Evolutionary conservation across 1,284 basidiomycete genomes (phyloP), one percentile per base, ranked within the genome.

Genomic region (Papiliotrema flavescens): DNA sequence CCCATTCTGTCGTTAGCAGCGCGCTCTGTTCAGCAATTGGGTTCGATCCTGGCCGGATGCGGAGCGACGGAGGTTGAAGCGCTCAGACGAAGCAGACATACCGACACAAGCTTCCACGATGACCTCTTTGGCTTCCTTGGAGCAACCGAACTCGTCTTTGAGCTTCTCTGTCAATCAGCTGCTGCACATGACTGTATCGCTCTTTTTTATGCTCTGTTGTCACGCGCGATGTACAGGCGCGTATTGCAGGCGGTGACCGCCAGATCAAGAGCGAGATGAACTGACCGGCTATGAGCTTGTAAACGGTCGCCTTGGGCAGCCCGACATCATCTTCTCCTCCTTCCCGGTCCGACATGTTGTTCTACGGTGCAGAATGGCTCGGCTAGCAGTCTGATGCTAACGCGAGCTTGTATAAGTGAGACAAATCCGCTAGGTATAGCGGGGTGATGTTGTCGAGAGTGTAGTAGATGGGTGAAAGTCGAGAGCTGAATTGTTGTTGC

Each of bases 51-150:
- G n/a, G n/a, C n/a, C n/a, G n/a, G n/a, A n/a, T n/a, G n/a, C n/a
- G n/a, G n/a, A n/a, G n/a, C n/a, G n/a, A n/a, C n/a, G n/a, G 19
- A 19, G 40, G 19, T 13, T 14, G 11, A 46, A 41, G 23, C 34
- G 24, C 34, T 26, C 22, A 49, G 22, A 20, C 23, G 24, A 20
- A 40, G 36, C 19, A n/a, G 20, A 71, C 77, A 82, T 79, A 93
- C 92, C 93, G 83, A 97, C 91, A 83, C 95, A 98, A 73, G 93
- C 97, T 78, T 98, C 93, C 75, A 95, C 93, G 48, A 98, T 87
- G 55, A 98, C 79, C 80, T 98, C 95, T 68, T 93, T 86, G 55
- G 94, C 95, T 64, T 98, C 95, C 76, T 96, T 97, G 28, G 94
- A 85, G 71, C 92, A 96, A 24, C 84, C 81, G n/a, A 97, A 82